These are phyloP conservation scores for Colletotrichum camelliae DNA, from an alignment of 2,329 filamentous ascomycete species.

Conservation along the genomic window DNA sequence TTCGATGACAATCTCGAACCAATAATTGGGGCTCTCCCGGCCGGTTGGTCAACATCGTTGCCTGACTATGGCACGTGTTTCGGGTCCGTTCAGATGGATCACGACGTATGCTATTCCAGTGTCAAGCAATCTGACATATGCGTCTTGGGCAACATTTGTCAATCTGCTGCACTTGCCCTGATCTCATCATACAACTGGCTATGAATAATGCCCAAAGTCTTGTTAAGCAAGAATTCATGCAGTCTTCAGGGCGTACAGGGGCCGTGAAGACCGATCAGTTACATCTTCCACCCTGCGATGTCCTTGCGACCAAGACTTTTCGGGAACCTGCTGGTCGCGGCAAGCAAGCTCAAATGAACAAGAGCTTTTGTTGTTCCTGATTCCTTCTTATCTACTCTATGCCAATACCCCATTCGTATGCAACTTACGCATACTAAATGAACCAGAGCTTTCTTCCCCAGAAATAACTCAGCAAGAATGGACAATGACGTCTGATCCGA, in stretches of 20 bases:
- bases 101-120: neutral
- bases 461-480: neutral
- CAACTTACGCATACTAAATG: no score
- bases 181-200: neutral
- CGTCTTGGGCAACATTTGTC: neutral
- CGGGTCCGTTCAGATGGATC: neutral
- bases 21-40: neutral
- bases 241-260: neutral
- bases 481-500: neutral
- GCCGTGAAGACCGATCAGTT: neutral
- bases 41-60: neutral
- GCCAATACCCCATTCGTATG: no score
- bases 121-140: neutral
- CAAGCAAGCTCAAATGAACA: neutral
- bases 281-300: neutral
- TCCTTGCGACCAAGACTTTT: neutral
- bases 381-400: no score
- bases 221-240: neutral
- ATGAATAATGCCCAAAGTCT: neutral
- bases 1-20: neutral
- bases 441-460: neutral
- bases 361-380: no score
- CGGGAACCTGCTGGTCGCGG: neutral
- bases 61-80: neutral
- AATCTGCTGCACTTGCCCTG: neutral